Conservation (phyloP, 1,284 basidiomycete genomes). For the Pulveroboletus ridleyi region DNA sequence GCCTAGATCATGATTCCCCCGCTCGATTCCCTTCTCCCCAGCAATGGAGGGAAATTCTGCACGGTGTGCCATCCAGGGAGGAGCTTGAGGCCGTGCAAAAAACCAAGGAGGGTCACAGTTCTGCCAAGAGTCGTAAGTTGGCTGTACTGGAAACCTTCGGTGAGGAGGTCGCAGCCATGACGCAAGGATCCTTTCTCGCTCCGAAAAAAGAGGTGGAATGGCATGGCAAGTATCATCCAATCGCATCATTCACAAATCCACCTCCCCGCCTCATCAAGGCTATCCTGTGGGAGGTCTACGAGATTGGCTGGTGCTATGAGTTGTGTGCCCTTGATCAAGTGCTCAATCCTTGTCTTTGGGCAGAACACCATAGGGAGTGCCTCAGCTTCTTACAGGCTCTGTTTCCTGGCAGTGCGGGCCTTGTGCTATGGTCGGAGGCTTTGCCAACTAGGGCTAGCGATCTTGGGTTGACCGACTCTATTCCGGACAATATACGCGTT, state of each 20-base stretch:
- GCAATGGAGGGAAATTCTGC: too few relatives aligned
- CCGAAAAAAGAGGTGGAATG: neutral
- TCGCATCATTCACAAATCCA: neutral
- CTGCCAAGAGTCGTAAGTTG: conserved; percentile 3
- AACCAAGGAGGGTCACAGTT: neutral
- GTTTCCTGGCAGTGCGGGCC: neutral
- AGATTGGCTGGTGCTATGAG: conserved; percentile 5
- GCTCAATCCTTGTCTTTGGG: too few relatives aligned
- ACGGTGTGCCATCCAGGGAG: too few relatives aligned
- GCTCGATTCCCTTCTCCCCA: too few relatives aligned
- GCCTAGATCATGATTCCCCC: too few relatives aligned
- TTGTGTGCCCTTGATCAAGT: too few relatives aligned
- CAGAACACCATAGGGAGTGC: neutral
- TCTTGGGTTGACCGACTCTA: too few relatives aligned
- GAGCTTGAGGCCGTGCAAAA: too few relatives aligned
- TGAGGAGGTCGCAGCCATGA: neutral
- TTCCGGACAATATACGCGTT: too few relatives aligned
- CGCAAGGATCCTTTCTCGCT: neutral
- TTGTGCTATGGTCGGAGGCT: conserved; percentile 2
- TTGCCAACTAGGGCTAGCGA: too few relatives aligned
- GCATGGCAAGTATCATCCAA: neutral
- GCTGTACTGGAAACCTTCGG: neutral
- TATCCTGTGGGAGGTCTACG: neutral
- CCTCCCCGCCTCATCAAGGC: neutral
- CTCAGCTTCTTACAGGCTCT: neutral